A percentile compares a stretch with the other conserved stretches of the same genome.
Evolutionary conservation across 352 stramenopile genomes (phyloP).

Genomic region (Phytophthora pini): DNA sequence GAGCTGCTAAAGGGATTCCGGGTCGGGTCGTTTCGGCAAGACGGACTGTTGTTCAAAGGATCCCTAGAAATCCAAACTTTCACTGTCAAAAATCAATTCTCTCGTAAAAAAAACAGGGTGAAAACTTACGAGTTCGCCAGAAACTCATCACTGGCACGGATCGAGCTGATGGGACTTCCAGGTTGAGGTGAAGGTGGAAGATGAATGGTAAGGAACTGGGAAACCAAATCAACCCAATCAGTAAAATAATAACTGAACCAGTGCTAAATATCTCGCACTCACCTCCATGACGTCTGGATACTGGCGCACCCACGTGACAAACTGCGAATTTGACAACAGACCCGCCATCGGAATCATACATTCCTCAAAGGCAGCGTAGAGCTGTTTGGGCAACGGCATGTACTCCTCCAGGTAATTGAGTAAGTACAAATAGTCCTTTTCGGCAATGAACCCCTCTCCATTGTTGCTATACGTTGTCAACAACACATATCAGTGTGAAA

Average conservation of each 20-base stretch:
- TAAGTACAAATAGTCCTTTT: constrained; percentile 77
- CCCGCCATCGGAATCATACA: constrained; percentile 62
- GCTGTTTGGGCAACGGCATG: constrained; percentile 73
- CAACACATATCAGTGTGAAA: too few relatives aligned
- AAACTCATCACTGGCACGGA: constrained; percentile 55
- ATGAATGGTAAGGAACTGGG: constrained; percentile 57
- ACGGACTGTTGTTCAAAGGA: constrained; percentile 79
- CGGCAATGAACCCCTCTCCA: constrained; percentile 64
- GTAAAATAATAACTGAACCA: background rate
- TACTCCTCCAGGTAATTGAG: constrained; percentile 72
- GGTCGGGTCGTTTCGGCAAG: constrained; percentile 54
- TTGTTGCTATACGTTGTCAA: constrained; percentile 28
- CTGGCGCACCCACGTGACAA: constrained; percentile 78
- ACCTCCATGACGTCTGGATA: constrained; percentile 76
- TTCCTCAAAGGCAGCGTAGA: constrained; percentile 81
- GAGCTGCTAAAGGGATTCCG: constrained; percentile 51
- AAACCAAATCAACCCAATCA: background rate
- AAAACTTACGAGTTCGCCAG: constrained; percentile 45
- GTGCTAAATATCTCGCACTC: background rate
- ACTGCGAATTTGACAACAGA: constrained; percentile 65
- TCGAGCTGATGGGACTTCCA: constrained; percentile 41
- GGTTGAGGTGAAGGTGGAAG: constrained; percentile 44
- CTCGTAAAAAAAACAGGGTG: background rate
- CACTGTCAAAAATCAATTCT: constrained; percentile 1
- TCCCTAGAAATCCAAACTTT: constrained; percentile 41